Evolutionary conservation across 768 basidiomycete genomes (phyloP).

Genomic region (Phanerodontia chrysosporium): DNA sequence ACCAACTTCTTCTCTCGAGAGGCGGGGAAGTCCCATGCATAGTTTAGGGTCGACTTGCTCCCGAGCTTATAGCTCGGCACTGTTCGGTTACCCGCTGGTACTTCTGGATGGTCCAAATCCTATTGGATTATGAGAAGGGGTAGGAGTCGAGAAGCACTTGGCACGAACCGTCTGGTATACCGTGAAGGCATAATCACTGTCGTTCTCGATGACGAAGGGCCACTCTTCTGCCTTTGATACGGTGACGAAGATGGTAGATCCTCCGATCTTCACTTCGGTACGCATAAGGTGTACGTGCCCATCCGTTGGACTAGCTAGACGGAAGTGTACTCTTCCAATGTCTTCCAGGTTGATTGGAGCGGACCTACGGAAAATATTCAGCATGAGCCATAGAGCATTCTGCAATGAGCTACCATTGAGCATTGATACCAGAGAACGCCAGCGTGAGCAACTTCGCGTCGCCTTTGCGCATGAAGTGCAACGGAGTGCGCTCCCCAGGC

Average conservation of each 20-base stretch:
- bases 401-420: conserved; percentile 58
- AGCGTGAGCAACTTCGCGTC: conserved; percentile 77
- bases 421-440: conserved; percentile 81
- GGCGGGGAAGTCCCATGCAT: conserved; percentile 94
- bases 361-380: conserved; percentile 54
- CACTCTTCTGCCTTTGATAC: conserved; percentile 69
- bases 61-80: conserved; percentile 51
- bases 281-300: conserved; percentile 53
- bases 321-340: conserved; percentile 79
- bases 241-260: conserved; percentile 85
- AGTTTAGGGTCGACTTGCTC: conserved; percentile 52
- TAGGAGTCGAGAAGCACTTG: background rate
- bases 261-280: conserved; percentile 77
- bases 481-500: conserved; percentile 63
- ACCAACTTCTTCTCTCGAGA: conserved; percentile 75
- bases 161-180: conserved; percentile 70
- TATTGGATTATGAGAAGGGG: conserved; percentile 4
- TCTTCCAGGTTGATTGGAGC: conserved; percentile 89
- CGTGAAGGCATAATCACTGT: conserved; percentile 64
- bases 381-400: background rate
- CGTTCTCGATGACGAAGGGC: conserved; percentile 91
- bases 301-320: conserved; percentile 44
- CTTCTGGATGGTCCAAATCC: conserved; percentile 38
- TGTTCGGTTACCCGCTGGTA: conserved; percentile 37
- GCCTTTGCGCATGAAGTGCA: conserved; percentile 63